Evolutionary conservation across 805 yeast genomes (phyloP).

Genomic region (Cyberlindnera saturnus): DNA sequence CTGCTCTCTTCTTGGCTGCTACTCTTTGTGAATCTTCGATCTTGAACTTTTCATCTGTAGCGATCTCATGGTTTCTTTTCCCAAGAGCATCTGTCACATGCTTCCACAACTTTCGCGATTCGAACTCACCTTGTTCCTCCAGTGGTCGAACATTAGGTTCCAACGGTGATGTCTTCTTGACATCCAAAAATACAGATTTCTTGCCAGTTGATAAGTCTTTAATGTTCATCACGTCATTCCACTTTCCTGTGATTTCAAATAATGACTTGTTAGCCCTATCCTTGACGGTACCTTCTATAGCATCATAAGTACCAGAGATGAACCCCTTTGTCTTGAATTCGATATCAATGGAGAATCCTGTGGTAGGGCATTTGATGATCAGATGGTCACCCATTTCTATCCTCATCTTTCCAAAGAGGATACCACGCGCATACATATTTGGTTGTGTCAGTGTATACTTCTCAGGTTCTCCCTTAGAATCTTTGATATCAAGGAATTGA

Average conservation of each 20-base stretch:
- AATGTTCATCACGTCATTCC: constrained; percentile 83
- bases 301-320: constrained; percentile 87
- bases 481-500: constrained; percentile 54
- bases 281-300: constrained; percentile 70
- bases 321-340: constrained; percentile 96
- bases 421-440: constrained; percentile 91
- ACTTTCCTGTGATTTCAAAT: constrained; percentile 77
- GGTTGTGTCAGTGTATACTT: constrained; percentile 87
- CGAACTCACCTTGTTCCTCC: constrained; percentile 72
- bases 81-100: constrained; percentile 79
- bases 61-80: constrained; percentile 67
- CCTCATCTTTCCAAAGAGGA: constrained; percentile 82
- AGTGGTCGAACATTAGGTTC: constrained; percentile 74
- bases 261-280: constrained; percentile 42
- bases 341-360: constrained; percentile 64
- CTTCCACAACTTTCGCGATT: constrained; percentile 80
- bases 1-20: constrained; percentile 64
- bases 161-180: constrained; percentile 43
- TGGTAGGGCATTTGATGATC: constrained; percentile 56
- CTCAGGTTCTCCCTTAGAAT: constrained; percentile 49
- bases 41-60: constrained; percentile 82
- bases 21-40: constrained; percentile 86
- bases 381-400: constrained; percentile 92
- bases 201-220: constrained; percentile 46
- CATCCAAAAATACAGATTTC: constrained; percentile 52